These are phyloP conservation scores for Piper longum DNA, from an alignment of 164 flowering plant species.

Conservation along the genomic window DNA sequence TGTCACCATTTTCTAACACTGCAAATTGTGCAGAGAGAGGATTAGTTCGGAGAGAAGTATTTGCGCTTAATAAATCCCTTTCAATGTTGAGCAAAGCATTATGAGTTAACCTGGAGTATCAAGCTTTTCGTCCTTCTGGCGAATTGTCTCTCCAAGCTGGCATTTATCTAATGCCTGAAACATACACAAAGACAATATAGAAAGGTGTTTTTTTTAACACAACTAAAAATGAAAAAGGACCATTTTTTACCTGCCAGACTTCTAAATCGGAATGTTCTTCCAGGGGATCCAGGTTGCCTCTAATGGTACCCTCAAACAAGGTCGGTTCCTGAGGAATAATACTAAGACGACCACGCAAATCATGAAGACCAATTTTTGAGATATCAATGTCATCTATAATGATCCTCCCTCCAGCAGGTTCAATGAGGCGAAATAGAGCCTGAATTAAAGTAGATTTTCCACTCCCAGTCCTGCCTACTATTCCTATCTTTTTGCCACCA, in stretches of 20 bases:
- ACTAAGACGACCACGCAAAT: constrained; percentile 74
- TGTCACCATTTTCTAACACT: constrained; percentile 96
- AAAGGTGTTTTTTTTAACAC: not conserved
- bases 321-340: constrained; percentile 96
- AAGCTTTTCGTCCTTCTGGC: constrained; percentile 67
- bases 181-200: not conserved
- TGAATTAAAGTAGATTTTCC: constrained; percentile 95
- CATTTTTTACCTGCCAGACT: constrained; percentile 65
- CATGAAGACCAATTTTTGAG: constrained; percentile 81
- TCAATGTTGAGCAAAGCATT: not conserved
- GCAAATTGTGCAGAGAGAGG: constrained; percentile 5
- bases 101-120: constrained; percentile 67
- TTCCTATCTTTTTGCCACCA: constrained; percentile 85
- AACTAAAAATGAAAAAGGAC: not conserved
- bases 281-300: constrained; percentile 89
- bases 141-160: constrained; percentile 76
- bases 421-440: constrained; percentile 79
- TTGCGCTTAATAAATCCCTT: not conserved
- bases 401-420: constrained; percentile 71
- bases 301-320: constrained; percentile 83
- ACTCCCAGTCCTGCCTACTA: constrained; percentile 97
- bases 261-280: constrained; percentile 75
- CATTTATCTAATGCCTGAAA: constrained; percentile 87
- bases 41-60: not conserved
- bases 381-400: constrained; percentile 80